These are phyloP conservation scores for Miamiensis avidus DNA, from an alignment of 169 alveolate genomes.

Conservation along the genomic window DNA sequence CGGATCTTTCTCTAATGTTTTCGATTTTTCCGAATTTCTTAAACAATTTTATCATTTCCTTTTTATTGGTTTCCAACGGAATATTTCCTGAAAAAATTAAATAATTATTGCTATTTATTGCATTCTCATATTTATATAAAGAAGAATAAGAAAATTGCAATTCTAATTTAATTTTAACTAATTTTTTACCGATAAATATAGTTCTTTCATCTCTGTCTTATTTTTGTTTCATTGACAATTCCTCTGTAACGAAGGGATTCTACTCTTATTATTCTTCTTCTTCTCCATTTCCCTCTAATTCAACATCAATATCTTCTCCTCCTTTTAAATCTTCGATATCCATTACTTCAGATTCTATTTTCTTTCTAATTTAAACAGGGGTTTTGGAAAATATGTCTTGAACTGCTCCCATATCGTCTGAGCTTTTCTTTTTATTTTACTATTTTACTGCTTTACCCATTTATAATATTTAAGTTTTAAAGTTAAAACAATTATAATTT, in stretches of 20 bases:
- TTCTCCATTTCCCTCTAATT: not conserved
- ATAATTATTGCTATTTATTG: too few species aligned
- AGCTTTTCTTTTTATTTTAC: too few species aligned
- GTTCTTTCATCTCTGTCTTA: conserved; percentile 57
- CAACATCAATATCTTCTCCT: not conserved
- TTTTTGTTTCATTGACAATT: conserved; percentile 29
- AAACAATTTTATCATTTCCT: conserved; percentile 34
- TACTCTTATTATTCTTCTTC: not conserved
- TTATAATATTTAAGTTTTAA: too few species aligned
- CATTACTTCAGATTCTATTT: not conserved
- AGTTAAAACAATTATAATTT: too few species aligned
- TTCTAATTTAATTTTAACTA: too few species aligned
- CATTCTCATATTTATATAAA: not conserved
- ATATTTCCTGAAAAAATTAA: conserved; percentile 37
- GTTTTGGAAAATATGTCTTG: too few species aligned
- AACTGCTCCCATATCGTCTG: too few species aligned
- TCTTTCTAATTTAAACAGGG: too few species aligned
- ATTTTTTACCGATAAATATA: conserved; percentile 34
- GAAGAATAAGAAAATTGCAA: too few species aligned
- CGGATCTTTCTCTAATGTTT: conserved; percentile 57
- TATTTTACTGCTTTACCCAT: too few species aligned
- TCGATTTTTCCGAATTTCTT: conserved; percentile 49
- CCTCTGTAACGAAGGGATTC: not conserved
- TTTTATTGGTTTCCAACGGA: conserved; percentile 21
- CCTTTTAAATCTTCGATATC: not conserved